Evolutionary conservation across 2,329 filamentous ascomycete species (phyloP).

Genomic region (Aspergillus jensenii): DNA sequence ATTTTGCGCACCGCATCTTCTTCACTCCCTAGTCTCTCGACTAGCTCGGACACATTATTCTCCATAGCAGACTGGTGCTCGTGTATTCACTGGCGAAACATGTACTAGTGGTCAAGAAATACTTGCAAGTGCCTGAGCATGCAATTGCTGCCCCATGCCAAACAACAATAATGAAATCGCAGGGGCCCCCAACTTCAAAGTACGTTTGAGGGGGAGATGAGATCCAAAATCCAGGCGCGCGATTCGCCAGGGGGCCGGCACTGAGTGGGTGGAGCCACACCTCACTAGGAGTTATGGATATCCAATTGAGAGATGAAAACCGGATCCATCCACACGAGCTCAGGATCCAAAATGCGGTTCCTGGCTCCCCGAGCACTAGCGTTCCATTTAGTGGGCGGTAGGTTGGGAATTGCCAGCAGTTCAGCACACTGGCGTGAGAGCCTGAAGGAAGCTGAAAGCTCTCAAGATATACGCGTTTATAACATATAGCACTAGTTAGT

Average conservation of each 20-base stretch:
- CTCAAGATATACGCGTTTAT: background rate
- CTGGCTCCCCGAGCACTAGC: background rate
- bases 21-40: conserved; percentile 59
- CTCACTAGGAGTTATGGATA: background rate
- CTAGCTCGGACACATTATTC: conserved; percentile 56
- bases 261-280: background rate
- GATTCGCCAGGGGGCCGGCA: background rate
- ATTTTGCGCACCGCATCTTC: conserved; percentile 95
- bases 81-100: background rate
- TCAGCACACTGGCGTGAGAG: too few species aligned
- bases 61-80: conserved; percentile 44
- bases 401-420: too few species aligned
- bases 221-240: background rate
- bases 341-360: background rate
- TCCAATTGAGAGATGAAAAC: background rate
- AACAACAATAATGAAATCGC: background rate
- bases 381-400: background rate
- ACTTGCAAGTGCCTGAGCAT: background rate
- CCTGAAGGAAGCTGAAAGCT: too few species aligned
- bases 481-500: background rate
- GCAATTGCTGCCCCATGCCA: background rate
- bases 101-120: background rate
- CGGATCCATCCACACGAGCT: background rate
- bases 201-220: background rate
- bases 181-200: background rate